Percentiles rank a stretch among this genome's conserved stretches.
These are phyloP conservation scores for Salix udensis DNA, from an alignment of 345 rosid genomes.

Conservation along the genomic window DNA sequence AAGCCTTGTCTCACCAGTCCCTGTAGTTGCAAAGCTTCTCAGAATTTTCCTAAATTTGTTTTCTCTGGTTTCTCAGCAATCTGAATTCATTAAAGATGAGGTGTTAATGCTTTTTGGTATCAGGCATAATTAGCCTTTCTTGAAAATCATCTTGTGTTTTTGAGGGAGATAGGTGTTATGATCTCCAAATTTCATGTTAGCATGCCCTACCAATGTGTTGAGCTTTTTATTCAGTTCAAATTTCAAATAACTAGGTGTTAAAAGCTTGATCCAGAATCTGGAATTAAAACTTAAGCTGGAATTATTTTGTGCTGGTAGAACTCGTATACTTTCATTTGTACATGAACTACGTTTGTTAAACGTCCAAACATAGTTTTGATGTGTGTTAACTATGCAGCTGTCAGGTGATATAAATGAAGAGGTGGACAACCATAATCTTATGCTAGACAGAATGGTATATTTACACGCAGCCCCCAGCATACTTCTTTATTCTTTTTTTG, in stretches of 20 bases:
- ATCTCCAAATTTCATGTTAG: not conserved
- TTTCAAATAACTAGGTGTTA: not conserved
- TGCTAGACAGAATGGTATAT: constrained; percentile 84
- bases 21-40: not conserved
- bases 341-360: not conserved
- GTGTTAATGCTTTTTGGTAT: not conserved
- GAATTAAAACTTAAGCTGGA: not conserved
- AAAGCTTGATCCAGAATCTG: not conserved
- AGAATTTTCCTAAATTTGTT: not conserved
- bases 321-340: not conserved
- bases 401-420: constrained; percentile 90
- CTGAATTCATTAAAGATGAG: not conserved
- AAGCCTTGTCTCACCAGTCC: not conserved
- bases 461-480: not conserved
- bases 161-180: not conserved
- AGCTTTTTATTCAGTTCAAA: not conserved
- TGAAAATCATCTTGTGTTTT: not conserved
- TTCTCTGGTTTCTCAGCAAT: constrained; percentile 10
- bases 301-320: not conserved
- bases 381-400: constrained; percentile 41
- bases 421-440: constrained; percentile 74
- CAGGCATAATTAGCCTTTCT: not conserved
- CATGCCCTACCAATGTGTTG: not conserved
- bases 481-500: constrained; percentile 5
- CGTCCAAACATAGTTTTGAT: constrained; percentile 7